These are phyloP conservation scores for Phytopythium ostracodes DNA, from an alignment of 352 stramenopile species.

Conservation along the genomic window DNA sequence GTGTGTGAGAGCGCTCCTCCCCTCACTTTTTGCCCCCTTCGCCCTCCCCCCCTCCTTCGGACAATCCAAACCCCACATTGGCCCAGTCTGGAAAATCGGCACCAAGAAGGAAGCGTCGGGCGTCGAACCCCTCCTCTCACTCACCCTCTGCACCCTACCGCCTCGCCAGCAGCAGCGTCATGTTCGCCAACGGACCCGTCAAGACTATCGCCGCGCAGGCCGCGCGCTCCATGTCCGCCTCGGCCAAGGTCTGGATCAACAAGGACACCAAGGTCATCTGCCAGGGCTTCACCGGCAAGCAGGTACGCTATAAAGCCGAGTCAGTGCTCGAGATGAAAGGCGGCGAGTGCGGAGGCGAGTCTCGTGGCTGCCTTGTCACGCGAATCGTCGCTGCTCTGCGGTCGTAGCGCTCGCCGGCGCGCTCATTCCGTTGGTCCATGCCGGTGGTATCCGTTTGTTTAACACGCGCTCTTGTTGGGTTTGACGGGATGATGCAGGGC, in stretches of 20 bases:
- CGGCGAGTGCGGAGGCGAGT: too few species aligned
- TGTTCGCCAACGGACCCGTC: constrained; percentile 57
- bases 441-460: constrained; percentile 1
- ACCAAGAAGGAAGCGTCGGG: not conserved
- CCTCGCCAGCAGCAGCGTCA: constrained; percentile 13
- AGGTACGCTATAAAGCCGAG: constrained; percentile 84
- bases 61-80: not conserved
- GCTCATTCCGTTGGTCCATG: constrained; percentile 1
- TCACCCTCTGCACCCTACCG: not conserved
- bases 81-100: constrained; percentile 3
- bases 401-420: too few species aligned
- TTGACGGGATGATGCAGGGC: too few species aligned
- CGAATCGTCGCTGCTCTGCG: too few species aligned
- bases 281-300: constrained; percentile 99
- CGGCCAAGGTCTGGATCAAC: constrained; percentile 99
- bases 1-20: too few species aligned
- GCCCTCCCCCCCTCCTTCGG: not conserved
- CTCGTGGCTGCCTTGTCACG: too few species aligned
- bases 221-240: constrained; percentile 88
- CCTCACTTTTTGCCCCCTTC: not conserved
- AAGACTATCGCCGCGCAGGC: constrained; percentile 38
- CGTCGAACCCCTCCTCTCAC: not conserved
- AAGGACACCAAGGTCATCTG: constrained; percentile 99
- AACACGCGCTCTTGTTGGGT: not conserved
- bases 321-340: too few species aligned